phyloP scores from a whole-genome alignment of 352 stramenopile genomes.

The Phytophthora brassicae region DNA sequence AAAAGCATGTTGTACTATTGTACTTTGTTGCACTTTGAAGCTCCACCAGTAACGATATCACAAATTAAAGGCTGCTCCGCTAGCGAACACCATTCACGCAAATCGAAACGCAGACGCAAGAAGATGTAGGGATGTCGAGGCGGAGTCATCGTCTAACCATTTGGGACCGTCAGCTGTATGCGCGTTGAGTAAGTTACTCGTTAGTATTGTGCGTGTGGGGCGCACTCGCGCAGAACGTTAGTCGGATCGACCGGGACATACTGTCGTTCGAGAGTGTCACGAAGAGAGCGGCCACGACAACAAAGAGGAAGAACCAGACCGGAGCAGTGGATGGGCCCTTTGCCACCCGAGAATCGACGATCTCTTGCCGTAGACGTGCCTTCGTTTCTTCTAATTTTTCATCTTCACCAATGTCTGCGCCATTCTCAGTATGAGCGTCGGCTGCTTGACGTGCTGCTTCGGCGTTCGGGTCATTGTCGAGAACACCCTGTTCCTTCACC shows the following conservation, averaged over 20 bases:
- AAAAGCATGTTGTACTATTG: too few relatives aligned
- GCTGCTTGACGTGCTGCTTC: slow-evolving; percentile 28
- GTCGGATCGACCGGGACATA: slow-evolving; percentile 53
- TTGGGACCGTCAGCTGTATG: not conserved
- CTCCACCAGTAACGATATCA: too few relatives aligned
- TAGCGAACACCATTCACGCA: not conserved
- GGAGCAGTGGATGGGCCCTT: slow-evolving; percentile 35
- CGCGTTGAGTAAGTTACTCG: slow-evolving; percentile 17
- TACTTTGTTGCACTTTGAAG: too few relatives aligned
- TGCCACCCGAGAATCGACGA: slow-evolving; percentile 31
- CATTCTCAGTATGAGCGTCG: slow-evolving; percentile 45
- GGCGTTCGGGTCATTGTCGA: slow-evolving; percentile 38
- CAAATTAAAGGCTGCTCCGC: not conserved
- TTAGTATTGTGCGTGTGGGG: slow-evolving; percentile 30
- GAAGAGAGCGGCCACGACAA: slow-evolving; percentile 53
- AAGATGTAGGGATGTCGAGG: slow-evolving; percentile 14
- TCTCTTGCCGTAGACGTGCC: slow-evolving; percentile 48
- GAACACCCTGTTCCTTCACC: slow-evolving; percentile 17
- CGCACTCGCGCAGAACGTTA: slow-evolving; percentile 17
- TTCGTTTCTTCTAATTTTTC: slow-evolving; percentile 33
- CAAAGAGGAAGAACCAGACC: slow-evolving; percentile 57
- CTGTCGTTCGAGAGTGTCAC: slow-evolving; percentile 72
- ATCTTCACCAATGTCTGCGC: slow-evolving; percentile 40
- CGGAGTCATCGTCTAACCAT: slow-evolving; percentile 8
- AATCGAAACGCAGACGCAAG: slow-evolving; percentile 4